These are phyloP conservation scores for Acanthochlamys bracteata DNA, from an alignment of 106 monocot species.

Conservation along the genomic window DNA sequence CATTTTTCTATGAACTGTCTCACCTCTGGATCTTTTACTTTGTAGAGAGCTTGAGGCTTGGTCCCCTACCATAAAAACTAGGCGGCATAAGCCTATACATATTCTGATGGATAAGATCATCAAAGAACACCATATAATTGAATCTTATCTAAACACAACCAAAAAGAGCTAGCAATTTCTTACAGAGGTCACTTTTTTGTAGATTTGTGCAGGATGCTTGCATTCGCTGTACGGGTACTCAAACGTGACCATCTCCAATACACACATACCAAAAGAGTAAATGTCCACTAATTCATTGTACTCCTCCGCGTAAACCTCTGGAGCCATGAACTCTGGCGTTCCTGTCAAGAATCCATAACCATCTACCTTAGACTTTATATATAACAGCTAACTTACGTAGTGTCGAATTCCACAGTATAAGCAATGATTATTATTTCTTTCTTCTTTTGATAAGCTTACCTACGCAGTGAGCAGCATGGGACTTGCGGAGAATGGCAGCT, in stretches of 20 bases:
- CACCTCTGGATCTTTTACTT: constrained; percentile 62
- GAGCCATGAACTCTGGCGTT: constrained; percentile 97
- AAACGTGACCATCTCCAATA: constrained; percentile 89
- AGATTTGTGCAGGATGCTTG: constrained; percentile 85
- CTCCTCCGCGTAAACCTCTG: constrained; percentile 90
- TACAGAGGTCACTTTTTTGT: constrained; percentile 88
- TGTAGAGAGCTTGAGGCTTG: constrained; percentile 71
- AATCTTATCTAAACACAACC: neutral
- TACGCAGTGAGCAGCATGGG: constrained; percentile 74
- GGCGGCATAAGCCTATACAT: neutral
- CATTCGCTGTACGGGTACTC: constrained; percentile 97
- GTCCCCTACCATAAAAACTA: constrained; percentile 37
- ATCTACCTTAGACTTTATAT: neutral
- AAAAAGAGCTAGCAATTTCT: constrained; percentile 5
- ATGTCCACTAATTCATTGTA: constrained; percentile 94
- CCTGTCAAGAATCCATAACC: constrained; percentile 22
- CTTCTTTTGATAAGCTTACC: constrained; percentile 27
- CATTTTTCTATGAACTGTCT: constrained; percentile 84
- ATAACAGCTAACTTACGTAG: neutral
- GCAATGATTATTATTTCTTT: neutral
- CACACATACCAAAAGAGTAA: constrained; percentile 96
- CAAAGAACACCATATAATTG: neutral
- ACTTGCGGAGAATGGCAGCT: constrained; percentile 84
- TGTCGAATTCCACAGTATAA: no score
- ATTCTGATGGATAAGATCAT: no score